Base-by-base conservation (phyloP, 805 yeast genomes). In the Clavispora vitiphila region DNA sequence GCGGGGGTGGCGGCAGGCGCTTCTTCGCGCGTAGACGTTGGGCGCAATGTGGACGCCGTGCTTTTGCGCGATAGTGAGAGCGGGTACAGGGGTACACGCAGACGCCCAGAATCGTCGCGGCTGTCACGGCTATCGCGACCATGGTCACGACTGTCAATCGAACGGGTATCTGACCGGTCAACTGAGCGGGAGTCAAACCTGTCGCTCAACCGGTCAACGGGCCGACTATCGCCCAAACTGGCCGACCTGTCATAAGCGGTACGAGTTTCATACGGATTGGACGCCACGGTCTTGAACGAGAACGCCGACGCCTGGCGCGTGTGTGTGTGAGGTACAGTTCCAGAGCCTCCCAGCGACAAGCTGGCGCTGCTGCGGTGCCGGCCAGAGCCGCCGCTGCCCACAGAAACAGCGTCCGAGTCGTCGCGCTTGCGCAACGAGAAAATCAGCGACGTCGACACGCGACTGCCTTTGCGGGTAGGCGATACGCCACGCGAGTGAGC, bases 271-370 rank as follows among this genome's bases (percentile, higher is more conserved):
- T 61, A 58, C 15, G 67, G 67, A 44, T 61, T 60, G 19, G 51
- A 34, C 8, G 31, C 35, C 26, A 55, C 44, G 20, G 64, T 57
- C 20, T 63, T 57, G 41, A 65, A 61, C 45, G 67, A 60, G 49
- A 64, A 69, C 2, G 71, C 54, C 16, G 71, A 65, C n/a, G 69
- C 66, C 26, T 65, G 67, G 8, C 72, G 62, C 27, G 64, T 58
- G 44, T 65, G 72, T n/a, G n/a, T n/a, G n/a, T n/a, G n/a, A n/a
- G n/a, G n/a, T n/a, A n/a, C n/a, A n/a, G n/a, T n/a, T 6, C 41
- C 41, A 27, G 35, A 21, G n/a, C n/a, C n/a, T n/a, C n/a, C n/a
- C 14, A 46, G 42, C 11, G 39, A 40, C 16, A 43, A 30, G 24
- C 42, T 36, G 27, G 41, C 40, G 34, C 35, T 34, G 22, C 46